phyloP scores from a whole-genome alignment of 257 asterid genomes.

The Penstemon newberryi region DNA sequence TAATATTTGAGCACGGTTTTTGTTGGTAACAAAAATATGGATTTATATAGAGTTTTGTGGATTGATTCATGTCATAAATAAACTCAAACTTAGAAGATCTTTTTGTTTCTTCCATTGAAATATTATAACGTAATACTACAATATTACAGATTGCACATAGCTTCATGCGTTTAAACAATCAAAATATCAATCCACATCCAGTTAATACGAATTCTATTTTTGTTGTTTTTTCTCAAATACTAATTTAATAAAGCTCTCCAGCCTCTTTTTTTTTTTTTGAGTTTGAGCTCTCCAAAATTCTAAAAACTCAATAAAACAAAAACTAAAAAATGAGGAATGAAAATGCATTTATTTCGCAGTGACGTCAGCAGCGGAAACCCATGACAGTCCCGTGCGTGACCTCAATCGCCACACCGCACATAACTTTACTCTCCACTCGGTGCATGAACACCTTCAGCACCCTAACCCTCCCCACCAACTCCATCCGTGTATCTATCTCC shows the following conservation, averaged over 20 bases:
- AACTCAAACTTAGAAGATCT: no score
- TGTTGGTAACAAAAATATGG: no score
- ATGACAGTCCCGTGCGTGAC: conserved; percentile 65
- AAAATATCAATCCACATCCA: conserved; percentile 22
- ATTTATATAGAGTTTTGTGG: no score
- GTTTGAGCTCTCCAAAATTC: no score
- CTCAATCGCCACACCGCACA: conserved; percentile 74
- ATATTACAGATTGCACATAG: conserved; percentile 30
- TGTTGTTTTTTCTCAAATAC: not conserved
- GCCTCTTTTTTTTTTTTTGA: not conserved
- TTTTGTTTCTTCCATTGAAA: not conserved
- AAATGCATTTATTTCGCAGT: no score
- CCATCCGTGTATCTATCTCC: conserved; percentile 90
- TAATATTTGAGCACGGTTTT: no score
- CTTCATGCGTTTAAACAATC: conserved; percentile 27
- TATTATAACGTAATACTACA: not conserved
- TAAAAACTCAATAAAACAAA: no score
- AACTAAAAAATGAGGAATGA: no score
- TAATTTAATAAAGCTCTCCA: not conserved
- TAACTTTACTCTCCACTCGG: conserved; percentile 62
- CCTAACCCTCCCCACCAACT: conserved; percentile 82
- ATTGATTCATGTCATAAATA: no score
- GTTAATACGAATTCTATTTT: conserved; percentile 12
- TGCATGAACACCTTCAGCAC: conserved; percentile 85
- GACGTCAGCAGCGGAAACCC: conserved; percentile 72